Evolutionary conservation across 345 rosid species (phyloP).

Genomic region (Mercurialis annua): DNA sequence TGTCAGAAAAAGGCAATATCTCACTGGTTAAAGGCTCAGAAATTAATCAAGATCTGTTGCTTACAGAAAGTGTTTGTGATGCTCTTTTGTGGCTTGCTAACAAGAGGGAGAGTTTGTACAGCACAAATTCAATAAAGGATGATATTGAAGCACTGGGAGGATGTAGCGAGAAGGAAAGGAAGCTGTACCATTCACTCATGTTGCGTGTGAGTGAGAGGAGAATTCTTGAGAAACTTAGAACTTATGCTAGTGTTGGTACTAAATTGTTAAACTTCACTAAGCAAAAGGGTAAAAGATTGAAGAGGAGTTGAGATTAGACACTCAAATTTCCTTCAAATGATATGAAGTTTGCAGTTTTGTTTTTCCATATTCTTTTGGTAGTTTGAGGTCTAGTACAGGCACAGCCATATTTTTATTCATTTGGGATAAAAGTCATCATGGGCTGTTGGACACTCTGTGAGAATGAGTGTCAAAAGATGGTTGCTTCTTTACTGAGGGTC

Average conservation of each 20-base stretch:
- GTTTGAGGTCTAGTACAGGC: no score
- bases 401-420: no score
- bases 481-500: no score
- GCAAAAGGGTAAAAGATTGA: conserved; percentile 36
- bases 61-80: conserved; percentile 56
- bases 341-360: no score
- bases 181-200: conserved; percentile 53
- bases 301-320: conserved; percentile 11
- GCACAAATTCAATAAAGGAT: conserved; percentile 37
- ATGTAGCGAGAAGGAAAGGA: conserved; percentile 45
- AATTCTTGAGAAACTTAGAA: conserved; percentile 65
- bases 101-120: conserved; percentile 60
- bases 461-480: no score
- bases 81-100: conserved; percentile 63
- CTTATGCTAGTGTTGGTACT: conserved; percentile 24
- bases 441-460: no score
- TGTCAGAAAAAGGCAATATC: conserved; percentile 32
- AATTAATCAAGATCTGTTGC: conserved; percentile 37
- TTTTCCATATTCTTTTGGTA: no score
- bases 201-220: conserved; percentile 69
- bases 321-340: no score
- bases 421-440: no score
- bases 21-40: conserved; percentile 30
- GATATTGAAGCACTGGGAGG: conserved; percentile 42
- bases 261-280: neutral